phyloP scores from a whole-genome alignment of 768 basidiomycete species.

The Collybiopsis confluens region DNA sequence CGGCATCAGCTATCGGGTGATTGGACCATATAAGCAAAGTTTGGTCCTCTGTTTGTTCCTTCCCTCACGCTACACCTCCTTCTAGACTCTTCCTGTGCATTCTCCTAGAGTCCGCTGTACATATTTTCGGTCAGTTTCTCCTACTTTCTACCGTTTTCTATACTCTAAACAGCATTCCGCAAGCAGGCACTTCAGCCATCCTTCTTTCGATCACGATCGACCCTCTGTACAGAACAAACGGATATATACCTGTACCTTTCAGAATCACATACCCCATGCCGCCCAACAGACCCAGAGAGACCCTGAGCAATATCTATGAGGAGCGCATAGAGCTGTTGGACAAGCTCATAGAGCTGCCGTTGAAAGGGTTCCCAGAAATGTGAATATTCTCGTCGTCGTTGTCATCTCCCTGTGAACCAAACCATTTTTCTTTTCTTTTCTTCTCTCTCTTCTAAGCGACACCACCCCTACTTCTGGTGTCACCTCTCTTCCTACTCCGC shows the following conservation, averaged over 20 bases:
- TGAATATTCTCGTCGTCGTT: conserved; percentile 6
- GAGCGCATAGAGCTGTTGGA: conserved; percentile 15
- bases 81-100: background rate
- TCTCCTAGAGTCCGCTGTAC: background rate
- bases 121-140: background rate
- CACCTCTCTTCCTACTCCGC: conserved; percentile 30
- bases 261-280: background rate
- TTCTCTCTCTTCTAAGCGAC: conserved; percentile 15
- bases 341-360: conserved; percentile 14
- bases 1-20: conserved; percentile 21
- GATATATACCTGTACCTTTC: background rate
- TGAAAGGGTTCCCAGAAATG: conserved; percentile 19
- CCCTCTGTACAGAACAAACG: background rate
- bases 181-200: background rate
- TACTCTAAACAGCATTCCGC: background rate
- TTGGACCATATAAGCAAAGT: conserved; percentile 19
- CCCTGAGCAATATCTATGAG: background rate
- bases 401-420: conserved; percentile 8
- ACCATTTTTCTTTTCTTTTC: conserved; percentile 4
- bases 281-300: background rate
- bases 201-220: conserved; percentile 3
- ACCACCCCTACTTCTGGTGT: conserved; percentile 29
- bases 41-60: conserved; percentile 20
- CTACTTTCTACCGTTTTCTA: background rate
- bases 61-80: conserved; percentile 2